Evolutionary conservation across 805 yeast genomes (phyloP).

Genomic region (Hyphopichia homilentoma): DNA sequence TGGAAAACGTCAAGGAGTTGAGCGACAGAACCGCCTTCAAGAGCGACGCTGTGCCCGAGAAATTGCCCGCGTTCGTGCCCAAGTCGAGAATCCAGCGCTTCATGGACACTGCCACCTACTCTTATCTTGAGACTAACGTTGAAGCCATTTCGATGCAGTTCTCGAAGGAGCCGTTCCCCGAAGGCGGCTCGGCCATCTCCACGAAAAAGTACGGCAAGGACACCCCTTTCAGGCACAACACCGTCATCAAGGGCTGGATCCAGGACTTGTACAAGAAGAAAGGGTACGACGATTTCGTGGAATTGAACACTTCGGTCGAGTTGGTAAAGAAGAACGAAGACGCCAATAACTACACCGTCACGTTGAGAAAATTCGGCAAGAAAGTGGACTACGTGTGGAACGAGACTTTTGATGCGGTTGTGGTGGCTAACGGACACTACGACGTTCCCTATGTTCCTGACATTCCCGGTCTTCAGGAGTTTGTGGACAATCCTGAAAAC

Average conservation of each 20-base stretch:
- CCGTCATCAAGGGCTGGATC: constrained; percentile 14
- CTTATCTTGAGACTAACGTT: constrained; percentile 20
- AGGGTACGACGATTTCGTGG: constrained; percentile 17
- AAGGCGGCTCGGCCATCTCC: constrained; percentile 7
- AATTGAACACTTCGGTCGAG: constrained; percentile 23
- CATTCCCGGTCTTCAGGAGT: constrained; percentile 37
- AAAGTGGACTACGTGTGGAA: constrained; percentile 24
- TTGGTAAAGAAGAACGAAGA: constrained; percentile 16
- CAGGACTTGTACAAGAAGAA: constrained; percentile 16
- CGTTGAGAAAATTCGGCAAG: constrained; percentile 16
- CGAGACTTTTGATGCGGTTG: constrained; percentile 36
- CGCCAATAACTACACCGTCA: constrained; percentile 16
- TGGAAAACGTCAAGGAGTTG: constrained; percentile 10
- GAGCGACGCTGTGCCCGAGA: constrained; percentile 11
- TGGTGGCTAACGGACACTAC: constrained; percentile 48
- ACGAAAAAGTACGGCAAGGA: constrained; percentile 13
- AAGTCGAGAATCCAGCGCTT: constrained; percentile 13
- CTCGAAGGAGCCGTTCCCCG: constrained; percentile 18
- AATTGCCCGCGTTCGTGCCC: constrained; percentile 14
- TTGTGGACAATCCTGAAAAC: constrained; percentile 22
- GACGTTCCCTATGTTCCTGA: constrained; percentile 44
- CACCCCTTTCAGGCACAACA: constrained; percentile 18
- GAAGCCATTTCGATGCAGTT: constrained; percentile 19
- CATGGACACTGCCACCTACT: constrained; percentile 18
- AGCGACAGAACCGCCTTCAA: constrained; percentile 8